Conservation (phyloP, 331 rosid species). For the Quercus tomentella region DNA sequence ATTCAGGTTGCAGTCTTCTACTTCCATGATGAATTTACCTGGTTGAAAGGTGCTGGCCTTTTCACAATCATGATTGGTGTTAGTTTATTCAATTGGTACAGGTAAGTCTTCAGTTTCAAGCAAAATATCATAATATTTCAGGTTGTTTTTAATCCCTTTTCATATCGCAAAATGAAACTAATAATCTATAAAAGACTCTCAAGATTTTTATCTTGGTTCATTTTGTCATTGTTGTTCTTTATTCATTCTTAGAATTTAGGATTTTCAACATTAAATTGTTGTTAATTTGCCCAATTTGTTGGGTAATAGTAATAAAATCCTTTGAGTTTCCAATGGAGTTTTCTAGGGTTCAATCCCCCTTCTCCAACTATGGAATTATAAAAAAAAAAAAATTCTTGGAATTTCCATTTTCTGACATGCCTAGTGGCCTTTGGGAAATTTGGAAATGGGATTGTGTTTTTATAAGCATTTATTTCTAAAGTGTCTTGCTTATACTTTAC, state of each 20-base stretch:
- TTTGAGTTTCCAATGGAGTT: background rate
- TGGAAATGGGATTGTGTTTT: background rate
- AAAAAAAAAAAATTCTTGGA: no score
- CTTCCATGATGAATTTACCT: conserved; percentile 82
- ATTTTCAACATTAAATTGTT: background rate
- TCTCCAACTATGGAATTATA: no score
- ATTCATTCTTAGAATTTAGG: background rate
- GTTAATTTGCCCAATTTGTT: background rate
- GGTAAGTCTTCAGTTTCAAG: conserved; percentile 55
- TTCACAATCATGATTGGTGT: conserved; percentile 78
- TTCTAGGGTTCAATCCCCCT: no score
- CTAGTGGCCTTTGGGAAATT: background rate
- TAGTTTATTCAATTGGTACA: conserved; percentile 92
- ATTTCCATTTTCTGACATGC: background rate
- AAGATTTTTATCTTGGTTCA: background rate
- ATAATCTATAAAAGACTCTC: background rate
- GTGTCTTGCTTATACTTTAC: background rate
- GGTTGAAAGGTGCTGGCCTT: conserved; percentile 88
- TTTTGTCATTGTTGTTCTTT: background rate
- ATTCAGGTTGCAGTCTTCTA: conserved; percentile 86
- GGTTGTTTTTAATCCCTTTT: background rate
- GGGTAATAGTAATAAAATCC: background rate
- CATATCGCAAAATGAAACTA: background rate
- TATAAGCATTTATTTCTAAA: background rate
- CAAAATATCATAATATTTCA: background rate